Percentiles rank a stretch among this genome's conserved stretches.
phyloP scores from a whole-genome alignment of 2,329 filamentous ascomycete genomes.

The Fusarium duplospermum region DNA sequence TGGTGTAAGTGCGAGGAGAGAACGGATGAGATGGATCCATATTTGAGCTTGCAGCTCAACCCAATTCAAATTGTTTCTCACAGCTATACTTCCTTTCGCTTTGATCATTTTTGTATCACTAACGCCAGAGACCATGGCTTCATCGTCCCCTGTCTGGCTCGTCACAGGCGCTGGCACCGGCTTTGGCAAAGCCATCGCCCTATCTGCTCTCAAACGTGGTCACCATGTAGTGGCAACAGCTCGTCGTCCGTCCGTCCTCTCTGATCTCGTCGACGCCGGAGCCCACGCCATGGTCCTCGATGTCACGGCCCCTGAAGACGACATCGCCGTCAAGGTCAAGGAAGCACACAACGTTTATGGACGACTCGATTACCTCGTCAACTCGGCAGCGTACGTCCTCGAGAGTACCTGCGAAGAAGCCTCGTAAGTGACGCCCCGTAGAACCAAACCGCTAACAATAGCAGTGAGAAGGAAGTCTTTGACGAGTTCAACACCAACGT shows the following conservation, averaged over 20 bases:
- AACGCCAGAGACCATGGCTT: conserved; percentile 3
- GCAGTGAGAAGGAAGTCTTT: conserved; percentile 45
- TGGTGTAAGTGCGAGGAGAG: not conserved
- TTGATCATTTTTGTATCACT: not conserved
- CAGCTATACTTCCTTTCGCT: not conserved
- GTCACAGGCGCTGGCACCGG: conserved; percentile 60
- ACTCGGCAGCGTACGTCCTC: conserved; percentile 29
- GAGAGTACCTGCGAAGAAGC: conserved; percentile 31
- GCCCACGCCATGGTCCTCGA: conserved; percentile 19
- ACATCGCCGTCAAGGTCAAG: conserved; percentile 19
- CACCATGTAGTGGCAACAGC: conserved; percentile 59
- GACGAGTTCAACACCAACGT: conserved; percentile 60
- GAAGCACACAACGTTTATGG: conserved; percentile 17
- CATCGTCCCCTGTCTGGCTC: conserved; percentile 54
- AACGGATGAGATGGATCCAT: not conserved
- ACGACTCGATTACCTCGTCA: conserved; percentile 21
- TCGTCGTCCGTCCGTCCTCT: conserved; percentile 46
- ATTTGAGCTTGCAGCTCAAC: not conserved
- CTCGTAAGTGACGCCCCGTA: conserved; percentile 3
- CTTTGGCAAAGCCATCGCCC: conserved; percentile 57
- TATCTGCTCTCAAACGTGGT: conserved; percentile 54
- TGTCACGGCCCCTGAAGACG: conserved; percentile 16
- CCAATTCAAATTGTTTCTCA: not conserved
- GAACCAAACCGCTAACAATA: not conserved
- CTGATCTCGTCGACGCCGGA: conserved; percentile 12